Evolutionary conservation across 305 asterid genomes (phyloP).

Genomic region (Fraxinus baroniana): DNA sequence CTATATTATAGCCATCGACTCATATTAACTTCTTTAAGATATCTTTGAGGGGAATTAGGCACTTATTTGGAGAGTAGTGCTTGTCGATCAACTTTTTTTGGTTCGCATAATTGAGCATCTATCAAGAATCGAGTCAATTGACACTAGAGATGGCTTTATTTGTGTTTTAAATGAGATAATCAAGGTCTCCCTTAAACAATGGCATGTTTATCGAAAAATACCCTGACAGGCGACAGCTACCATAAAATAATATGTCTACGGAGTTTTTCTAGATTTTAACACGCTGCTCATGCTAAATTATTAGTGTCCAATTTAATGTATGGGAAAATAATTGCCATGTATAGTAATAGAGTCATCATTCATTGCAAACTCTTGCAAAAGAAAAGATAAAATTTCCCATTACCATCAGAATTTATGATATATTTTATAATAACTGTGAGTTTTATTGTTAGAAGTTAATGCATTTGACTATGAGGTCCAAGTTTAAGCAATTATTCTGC

Average conservation of each 20-base stretch:
- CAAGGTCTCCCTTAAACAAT: not conserved
- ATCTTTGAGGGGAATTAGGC: not conserved
- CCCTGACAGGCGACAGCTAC: not conserved
- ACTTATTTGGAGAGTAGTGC: not conserved
- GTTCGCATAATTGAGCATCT: not conserved
- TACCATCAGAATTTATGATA: not conserved
- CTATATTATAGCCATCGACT: not conserved
- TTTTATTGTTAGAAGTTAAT: not conserved
- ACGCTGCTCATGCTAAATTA: not conserved
- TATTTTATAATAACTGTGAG: no score
- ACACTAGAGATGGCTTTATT: not conserved
- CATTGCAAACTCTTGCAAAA: not conserved
- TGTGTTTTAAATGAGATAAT: not conserved
- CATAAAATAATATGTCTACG: no score
- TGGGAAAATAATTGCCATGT: not conserved
- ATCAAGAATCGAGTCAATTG: not conserved
- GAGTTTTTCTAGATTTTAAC: not conserved
- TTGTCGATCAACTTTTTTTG: not conserved
- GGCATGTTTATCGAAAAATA: not conserved
- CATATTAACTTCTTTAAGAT: not conserved
- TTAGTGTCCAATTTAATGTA: not conserved
- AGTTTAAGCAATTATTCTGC: not conserved
- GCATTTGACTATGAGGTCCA: not conserved
- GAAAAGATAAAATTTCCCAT: not conserved
- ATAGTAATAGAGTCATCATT: not conserved